Conservation (phyloP, 805 yeast genomes). For the Pichia eremophila region DNA sequence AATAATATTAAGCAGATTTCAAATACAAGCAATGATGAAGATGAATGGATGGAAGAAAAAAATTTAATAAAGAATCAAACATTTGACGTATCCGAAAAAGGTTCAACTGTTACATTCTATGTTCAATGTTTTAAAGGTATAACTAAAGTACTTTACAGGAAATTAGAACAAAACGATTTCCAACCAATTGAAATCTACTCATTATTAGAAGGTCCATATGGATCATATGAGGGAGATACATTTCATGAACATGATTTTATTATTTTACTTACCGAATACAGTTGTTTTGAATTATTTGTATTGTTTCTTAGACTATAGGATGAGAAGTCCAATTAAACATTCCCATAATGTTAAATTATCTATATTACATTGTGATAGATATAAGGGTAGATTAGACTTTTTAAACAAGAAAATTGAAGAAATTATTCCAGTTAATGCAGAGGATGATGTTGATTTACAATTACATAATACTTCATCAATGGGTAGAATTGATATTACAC, state of each 20-base stretch:
- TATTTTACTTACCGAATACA: constrained; percentile 4
- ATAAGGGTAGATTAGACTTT: no score
- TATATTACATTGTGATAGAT: no score
- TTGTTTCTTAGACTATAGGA: neutral
- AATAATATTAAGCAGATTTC: no score
- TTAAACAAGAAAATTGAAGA: no score
- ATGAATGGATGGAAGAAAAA: no score
- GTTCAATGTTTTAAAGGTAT: constrained; percentile 5
- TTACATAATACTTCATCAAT: neutral
- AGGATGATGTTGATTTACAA: neutral
- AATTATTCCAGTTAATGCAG: neutral
- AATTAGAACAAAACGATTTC: neutral
- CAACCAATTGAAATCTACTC: neutral
- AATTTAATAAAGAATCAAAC: no score
- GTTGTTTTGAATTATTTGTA: constrained; percentile 2
- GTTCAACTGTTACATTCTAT: neutral
- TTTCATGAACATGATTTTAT: constrained; percentile 2
- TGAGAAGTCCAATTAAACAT: no score
- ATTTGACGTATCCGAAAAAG: no score
- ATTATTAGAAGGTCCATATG: constrained; percentile 9
- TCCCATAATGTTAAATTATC: no score
- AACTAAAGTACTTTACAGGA: neutral
- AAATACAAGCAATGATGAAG: no score
- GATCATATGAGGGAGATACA: neutral
- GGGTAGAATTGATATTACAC: neutral